A percentile compares a stretch with the other conserved stretches of the same genome.
Evolutionary conservation across 2,329 filamentous ascomycete genomes (phyloP).

Genomic region (Nemania sp.): DNA sequence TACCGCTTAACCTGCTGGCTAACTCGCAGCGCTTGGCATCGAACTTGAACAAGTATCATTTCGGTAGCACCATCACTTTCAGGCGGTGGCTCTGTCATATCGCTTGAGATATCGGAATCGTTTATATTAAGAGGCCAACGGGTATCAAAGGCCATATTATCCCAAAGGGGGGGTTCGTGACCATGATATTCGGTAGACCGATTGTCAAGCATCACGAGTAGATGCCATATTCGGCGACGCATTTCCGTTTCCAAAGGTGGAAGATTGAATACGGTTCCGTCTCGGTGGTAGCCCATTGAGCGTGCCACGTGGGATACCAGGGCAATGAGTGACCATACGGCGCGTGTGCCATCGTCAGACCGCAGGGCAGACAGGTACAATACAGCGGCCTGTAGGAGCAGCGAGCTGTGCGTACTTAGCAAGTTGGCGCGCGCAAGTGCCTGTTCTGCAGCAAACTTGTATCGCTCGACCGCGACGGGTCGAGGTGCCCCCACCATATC

Average conservation of each 20-base stretch:
- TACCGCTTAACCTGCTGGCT: conserved; percentile 19
- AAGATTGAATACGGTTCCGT: conserved; percentile 52
- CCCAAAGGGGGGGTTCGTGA: conserved; percentile 48
- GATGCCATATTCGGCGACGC: conserved; percentile 57
- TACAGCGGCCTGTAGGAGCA: conserved; percentile 65
- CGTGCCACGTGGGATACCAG: conserved; percentile 40
- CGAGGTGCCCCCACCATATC: conserved; percentile 57
- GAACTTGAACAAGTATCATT: conserved; percentile 46
- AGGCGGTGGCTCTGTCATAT: conserved; percentile 40
- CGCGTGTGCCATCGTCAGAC: conserved; percentile 47
- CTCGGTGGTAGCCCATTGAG: conserved; percentile 53
- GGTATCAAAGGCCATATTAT: conserved; percentile 48
- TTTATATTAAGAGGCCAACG: conserved; percentile 56
- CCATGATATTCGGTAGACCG: conserved; percentile 56
- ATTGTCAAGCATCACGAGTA: conserved; percentile 50
- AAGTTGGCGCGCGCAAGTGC: conserved; percentile 66
- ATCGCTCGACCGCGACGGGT: conserved; percentile 53
- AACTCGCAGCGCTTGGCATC: conserved; percentile 46
- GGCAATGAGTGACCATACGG: conserved; percentile 45
- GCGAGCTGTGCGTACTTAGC: conserved; percentile 63
- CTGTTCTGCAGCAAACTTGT: conserved; percentile 67
- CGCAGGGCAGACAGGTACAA: conserved; percentile 62
- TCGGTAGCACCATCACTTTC: conserved; percentile 47
- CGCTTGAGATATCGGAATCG: conserved; percentile 53
- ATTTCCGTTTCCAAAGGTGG: conserved; percentile 56